phyloP scores from a whole-genome alignment of 176 grass and related monocot species.

The Hyparrhenia diplandra region DNA sequence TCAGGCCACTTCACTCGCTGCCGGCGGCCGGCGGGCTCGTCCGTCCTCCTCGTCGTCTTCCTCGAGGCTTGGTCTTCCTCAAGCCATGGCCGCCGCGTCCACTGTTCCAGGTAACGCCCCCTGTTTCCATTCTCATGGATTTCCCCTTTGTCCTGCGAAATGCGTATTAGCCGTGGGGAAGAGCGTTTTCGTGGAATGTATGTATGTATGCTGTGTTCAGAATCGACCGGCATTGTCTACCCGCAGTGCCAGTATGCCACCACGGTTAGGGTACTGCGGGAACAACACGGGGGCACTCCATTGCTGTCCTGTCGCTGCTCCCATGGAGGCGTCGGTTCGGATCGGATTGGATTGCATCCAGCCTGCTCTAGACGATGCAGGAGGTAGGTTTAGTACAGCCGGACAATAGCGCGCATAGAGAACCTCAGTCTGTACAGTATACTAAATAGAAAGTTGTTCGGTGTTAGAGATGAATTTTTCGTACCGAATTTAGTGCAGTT shows the following conservation, averaged over 20 bases:
- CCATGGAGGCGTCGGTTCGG: too few species aligned
- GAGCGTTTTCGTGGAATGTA: background rate
- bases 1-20: background rate
- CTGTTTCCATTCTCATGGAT: background rate
- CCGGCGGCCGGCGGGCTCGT: too few species aligned
- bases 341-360: background rate
- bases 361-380: background rate
- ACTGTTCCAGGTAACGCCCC: conserved; percentile 8
- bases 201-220: background rate
- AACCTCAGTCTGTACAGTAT: background rate
- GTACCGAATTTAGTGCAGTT: background rate
- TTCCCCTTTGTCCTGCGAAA: background rate
- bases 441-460: background rate
- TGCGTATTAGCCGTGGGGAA: background rate
- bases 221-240: background rate
- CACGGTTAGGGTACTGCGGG: too few species aligned
- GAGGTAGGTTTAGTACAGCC: background rate
- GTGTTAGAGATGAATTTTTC: background rate
- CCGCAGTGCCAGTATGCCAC: background rate
- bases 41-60: background rate
- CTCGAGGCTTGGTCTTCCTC: background rate
- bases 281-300: background rate
- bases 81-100: conserved; percentile 6
- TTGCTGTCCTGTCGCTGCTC: background rate
- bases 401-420: background rate